These are phyloP conservation scores for Lepidium aucheri DNA, from an alignment of 345 rosid genomes.

Conservation along the genomic window DNA sequence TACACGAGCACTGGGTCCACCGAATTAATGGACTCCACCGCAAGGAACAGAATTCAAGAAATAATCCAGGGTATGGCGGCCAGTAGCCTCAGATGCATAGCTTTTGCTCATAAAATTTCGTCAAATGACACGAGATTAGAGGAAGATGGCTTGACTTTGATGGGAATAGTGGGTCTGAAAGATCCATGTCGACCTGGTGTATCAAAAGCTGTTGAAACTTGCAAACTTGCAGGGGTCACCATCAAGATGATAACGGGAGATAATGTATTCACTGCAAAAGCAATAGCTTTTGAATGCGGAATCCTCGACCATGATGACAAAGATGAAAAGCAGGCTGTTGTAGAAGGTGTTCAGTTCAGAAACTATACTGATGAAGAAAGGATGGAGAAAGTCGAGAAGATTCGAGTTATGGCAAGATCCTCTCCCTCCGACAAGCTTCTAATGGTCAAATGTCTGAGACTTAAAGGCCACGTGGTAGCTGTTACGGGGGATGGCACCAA, in stretches of 20 bases:
- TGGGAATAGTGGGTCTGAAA: constrained; percentile 62
- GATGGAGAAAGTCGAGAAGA: constrained; percentile 40
- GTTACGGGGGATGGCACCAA: constrained; percentile 64
- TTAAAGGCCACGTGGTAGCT: constrained; percentile 54
- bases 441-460: constrained; percentile 58
- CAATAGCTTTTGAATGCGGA: constrained; percentile 65
- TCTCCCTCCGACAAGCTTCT: constrained; percentile 64
- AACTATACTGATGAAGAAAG: constrained; percentile 45
- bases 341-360: constrained; percentile 49
- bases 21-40: constrained; percentile 26
- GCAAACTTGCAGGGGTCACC: constrained; percentile 48
- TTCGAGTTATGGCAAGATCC: constrained; percentile 65
- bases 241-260: constrained; percentile 75
- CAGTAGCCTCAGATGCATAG: constrained; percentile 57
- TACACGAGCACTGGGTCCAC: constrained; percentile 28
- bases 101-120: constrained; percentile 47
- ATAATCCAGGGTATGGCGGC: constrained; percentile 51
- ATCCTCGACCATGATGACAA: constrained; percentile 35
- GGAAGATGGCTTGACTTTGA: constrained; percentile 35
- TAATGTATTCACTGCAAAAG: constrained; percentile 62
- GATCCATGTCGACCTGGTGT: constrained; percentile 63
- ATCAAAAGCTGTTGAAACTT: constrained; percentile 46
- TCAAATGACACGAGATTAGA: constrained; percentile 27
- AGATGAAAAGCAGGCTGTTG: constrained; percentile 29
- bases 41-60: constrained; percentile 26